These are phyloP conservation scores for Scalesia atractyloides DNA, from an alignment of 129 eudicot genomes.

Conservation along the genomic window DNA sequence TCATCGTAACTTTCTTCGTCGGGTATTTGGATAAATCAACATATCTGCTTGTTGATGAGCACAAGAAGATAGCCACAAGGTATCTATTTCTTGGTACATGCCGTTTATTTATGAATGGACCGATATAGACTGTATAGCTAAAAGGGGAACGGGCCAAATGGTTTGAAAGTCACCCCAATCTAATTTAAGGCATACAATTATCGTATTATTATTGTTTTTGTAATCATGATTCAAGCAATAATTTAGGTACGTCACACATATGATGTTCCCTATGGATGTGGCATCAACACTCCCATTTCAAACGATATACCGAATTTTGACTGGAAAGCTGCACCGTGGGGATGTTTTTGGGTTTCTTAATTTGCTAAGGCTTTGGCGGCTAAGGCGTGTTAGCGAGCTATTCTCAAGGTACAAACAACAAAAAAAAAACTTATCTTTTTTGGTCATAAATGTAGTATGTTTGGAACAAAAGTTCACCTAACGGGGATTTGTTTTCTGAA, in stretches of 20 bases:
- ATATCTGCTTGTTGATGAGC: constrained; percentile 73
- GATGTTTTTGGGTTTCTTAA: constrained; percentile 77
- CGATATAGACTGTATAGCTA: neutral
- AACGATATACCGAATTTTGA: constrained; percentile 49
- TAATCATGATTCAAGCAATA: neutral
- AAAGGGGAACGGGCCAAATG: neutral
- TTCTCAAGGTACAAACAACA: constrained; percentile 58
- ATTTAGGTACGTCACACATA: constrained; percentile 59
- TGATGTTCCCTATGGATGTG: constrained; percentile 81
- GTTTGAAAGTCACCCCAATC: neutral
- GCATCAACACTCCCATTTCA: constrained; percentile 83
- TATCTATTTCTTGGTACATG: constrained; percentile 2
- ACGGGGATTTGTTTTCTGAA: constrained; percentile 22
- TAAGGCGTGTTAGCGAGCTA: constrained; percentile 83
- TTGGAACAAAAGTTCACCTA: neutral
- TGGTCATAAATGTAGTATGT: neutral
- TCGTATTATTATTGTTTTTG: too few species aligned
- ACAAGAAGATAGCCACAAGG: constrained; percentile 67
- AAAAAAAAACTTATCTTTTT: neutral
- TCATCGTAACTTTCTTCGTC: constrained; percentile 76
- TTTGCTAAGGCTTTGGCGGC: constrained; percentile 79
- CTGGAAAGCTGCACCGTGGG: constrained; percentile 45
- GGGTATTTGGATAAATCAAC: constrained; percentile 79
- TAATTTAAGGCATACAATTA: neutral
- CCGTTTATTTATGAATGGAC: neutral